Base-by-base conservation (phyloP, 306 rosid species). In the Fragaria nilgerrensis region DNA sequence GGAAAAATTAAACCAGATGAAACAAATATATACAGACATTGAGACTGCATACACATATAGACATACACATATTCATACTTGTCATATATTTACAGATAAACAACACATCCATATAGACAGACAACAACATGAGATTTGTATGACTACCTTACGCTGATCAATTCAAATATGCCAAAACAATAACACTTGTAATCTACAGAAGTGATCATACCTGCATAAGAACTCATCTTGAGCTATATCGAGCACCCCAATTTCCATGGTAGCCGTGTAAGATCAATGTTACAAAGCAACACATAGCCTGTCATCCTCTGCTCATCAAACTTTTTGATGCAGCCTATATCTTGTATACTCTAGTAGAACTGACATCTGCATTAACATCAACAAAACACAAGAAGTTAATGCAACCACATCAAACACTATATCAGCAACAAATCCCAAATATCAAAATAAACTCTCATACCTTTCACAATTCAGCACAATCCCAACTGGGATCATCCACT, bases 161-260 rank as follows among this genome's bases (percentile, higher is more conserved):
- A 37, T 37, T 55, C 36, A 55, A 25, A n/a, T 20, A 73, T 37
- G 16, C 23, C 67, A 5, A 55, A 37, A 73, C 36, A 10, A 12
- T n/a, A 73, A 55, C 67, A 37, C 67, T 37, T 5, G 17, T 1
- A 55, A 56, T 23, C 37, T 55, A 37, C 11, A 56, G 52, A 73
- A 73, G 68, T 53, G 17, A 13, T 19, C 70, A 74, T 74, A 74
- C 78, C 70, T 58, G 14, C 23, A 39, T 9, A 74, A 59, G 58
- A 59, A 44, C 69, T 74, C 55, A 59, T 59, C 43, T 41, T 10
- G 27, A 25, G 25, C 69, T 15, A 36, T 25, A 17, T 17, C 58
- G 43, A 59, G 34, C 58, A 41, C 44, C 36, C 2, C 10, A 37
- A 55, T 22, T 55, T 52, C 39, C 50, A n/a, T 2, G 0, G 22